These are phyloP conservation scores for Gossypium raimondii DNA, from an alignment of 345 rosid species.

Conservation along the genomic window DNA sequence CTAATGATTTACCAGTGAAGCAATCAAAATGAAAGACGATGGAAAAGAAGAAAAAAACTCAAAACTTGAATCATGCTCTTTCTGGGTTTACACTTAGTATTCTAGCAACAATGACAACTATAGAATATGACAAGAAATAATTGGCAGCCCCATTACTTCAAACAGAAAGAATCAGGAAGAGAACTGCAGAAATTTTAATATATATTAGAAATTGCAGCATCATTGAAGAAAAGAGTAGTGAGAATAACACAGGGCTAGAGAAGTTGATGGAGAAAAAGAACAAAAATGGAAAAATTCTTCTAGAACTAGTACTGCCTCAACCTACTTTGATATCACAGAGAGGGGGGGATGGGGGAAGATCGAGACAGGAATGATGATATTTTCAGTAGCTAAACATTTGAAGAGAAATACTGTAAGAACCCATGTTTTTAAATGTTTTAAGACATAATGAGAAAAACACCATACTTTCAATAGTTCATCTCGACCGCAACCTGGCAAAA, in stretches of 20 bases:
- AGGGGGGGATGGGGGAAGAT: no score
- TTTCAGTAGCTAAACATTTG: neutral
- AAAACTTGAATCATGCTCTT: neutral
- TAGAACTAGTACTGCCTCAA: neutral
- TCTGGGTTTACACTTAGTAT: neutral
- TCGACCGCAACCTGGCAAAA: conserved; percentile 68
- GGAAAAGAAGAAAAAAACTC: neutral
- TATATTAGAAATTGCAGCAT: neutral
- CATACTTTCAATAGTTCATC: conserved; percentile 82
- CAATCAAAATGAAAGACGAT: neutral
- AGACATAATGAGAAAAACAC: conserved; percentile 4
- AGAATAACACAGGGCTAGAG: neutral
- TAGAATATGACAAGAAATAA: neutral
- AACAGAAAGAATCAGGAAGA: neutral
- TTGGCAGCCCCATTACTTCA: neutral
- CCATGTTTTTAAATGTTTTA: conserved; percentile 8
- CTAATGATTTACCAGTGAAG: neutral
- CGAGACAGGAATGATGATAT: no score
- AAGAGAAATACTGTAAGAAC: neutral
- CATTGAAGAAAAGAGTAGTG: neutral
- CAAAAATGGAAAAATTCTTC: neutral
- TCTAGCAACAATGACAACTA: neutral
- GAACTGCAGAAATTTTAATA: neutral
- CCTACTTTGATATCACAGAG: neutral
- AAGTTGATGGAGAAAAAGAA: neutral